Conservation (phyloP, 1,284 basidiomycete genomes). For the Sparassis latifolia region DNA sequence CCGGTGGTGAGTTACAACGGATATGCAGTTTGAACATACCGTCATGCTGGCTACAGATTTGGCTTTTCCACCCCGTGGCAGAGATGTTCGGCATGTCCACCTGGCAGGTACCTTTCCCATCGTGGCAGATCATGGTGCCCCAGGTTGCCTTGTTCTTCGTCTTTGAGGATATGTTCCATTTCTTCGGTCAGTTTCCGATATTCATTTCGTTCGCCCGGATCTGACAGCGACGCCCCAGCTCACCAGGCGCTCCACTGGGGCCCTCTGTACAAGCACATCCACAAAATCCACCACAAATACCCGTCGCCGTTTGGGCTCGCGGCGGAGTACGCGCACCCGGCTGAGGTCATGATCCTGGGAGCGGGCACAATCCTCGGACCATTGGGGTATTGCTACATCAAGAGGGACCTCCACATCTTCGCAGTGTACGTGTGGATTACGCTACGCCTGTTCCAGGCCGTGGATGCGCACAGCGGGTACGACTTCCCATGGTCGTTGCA, state of each 20-base stretch:
- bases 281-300: conserved; percentile 98
- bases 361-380: conserved; percentile 87
- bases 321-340: conserved; percentile 95
- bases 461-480: conserved; percentile 96
- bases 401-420: conserved; percentile 77
- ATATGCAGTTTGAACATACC: not conserved
- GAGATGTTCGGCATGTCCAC: conserved; percentile 89
- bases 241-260: conserved; percentile 91
- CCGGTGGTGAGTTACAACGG: conserved; percentile 55
- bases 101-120: conserved; percentile 89
- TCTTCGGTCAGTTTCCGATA: conserved; percentile 35
- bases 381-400: conserved; percentile 76
- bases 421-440: conserved; percentile 95
- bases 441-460: conserved; percentile 93
- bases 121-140: conserved; percentile 59
- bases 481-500: conserved; percentile 98
- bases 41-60: conserved; percentile 54
- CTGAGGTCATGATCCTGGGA: conserved; percentile 88
- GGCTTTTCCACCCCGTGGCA: conserved; percentile 94
- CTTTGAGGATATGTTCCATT: conserved; percentile 95
- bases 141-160: conserved; percentile 92
- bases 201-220: too few relatives aligned
- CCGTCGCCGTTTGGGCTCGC: conserved; percentile 96
- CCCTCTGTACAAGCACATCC: conserved; percentile 92
- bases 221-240: conserved; percentile 34